phyloP scores from a whole-genome alignment of 169 alveolate genomes.

The Plasmodium chabaudi region DNA sequence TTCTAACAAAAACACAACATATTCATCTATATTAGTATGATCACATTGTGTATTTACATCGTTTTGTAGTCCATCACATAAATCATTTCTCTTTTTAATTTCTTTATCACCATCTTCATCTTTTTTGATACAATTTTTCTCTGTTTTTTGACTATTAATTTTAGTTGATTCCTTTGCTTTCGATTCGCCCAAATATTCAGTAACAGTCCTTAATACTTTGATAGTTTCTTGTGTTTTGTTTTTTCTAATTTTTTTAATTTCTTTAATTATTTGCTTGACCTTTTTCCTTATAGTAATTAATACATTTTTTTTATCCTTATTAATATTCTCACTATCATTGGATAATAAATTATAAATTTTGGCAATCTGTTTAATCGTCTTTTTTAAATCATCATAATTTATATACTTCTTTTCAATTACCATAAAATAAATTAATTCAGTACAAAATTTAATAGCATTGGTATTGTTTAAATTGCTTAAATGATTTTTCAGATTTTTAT shows the following conservation, averaged over 20 bases:
- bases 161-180: constrained; percentile 1
- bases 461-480: constrained; percentile 16
- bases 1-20: constrained; percentile 55
- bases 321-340: constrained; percentile 9
- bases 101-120: constrained; percentile 1
- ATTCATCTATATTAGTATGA: constrained; percentile 48
- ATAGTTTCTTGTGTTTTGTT: not conserved
- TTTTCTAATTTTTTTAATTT: constrained; percentile 17
- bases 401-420: constrained; percentile 49
- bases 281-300: constrained; percentile 8
- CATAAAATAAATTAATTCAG: constrained; percentile 25
- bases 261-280: constrained; percentile 27
- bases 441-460: constrained; percentile 33
- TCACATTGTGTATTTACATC: constrained; percentile 41
- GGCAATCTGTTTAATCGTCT: constrained; percentile 16
- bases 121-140: not conserved
- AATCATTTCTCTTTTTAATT: not conserved
- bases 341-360: constrained; percentile 26
- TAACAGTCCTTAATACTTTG: constrained; percentile 13
- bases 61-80: not conserved
- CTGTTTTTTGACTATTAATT: not conserved
- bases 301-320: not conserved
- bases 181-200: constrained; percentile 12
- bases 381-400: constrained; percentile 27
- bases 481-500: constrained; percentile 23